Percentiles rank a stretch among this genome's conserved stretches.
Evolutionary conservation across 768 basidiomycete genomes (phyloP).

Genomic region (Xerocomus potaroensis): DNA sequence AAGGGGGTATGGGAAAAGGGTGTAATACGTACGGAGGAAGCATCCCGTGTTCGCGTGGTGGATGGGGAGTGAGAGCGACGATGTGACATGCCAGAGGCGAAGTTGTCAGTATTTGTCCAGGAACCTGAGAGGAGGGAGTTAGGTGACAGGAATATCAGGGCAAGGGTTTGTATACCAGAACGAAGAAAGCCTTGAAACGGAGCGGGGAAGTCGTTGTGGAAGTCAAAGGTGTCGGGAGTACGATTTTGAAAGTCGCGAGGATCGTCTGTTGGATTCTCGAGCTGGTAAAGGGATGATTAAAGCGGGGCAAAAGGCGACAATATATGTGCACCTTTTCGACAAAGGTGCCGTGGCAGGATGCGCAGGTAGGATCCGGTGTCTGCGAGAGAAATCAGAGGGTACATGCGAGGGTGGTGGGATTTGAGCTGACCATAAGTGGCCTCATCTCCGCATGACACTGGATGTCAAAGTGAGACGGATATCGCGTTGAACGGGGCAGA

Average conservation of each 20-base stretch:
- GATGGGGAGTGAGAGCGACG: conserved; percentile 16
- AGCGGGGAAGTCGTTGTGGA: conserved; percentile 32
- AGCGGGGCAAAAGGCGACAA: not conserved
- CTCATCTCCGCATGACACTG: conserved; percentile 89
- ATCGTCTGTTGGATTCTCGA: conserved; percentile 72
- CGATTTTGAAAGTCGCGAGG: conserved; percentile 60
- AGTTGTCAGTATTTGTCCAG: not conserved
- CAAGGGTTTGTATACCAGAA: conserved; percentile 24
- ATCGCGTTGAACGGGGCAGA: not conserved
- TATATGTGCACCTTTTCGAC: conserved; percentile 64
- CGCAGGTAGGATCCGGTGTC: conserved; percentile 80
- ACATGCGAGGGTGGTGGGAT: not conserved
- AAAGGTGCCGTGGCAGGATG: conserved; percentile 77
- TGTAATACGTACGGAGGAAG: conserved; percentile 9
- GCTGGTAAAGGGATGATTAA: conserved; percentile 37
- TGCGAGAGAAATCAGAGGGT: conserved; percentile 30
- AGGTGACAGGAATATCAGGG: not conserved
- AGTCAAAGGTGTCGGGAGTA: conserved; percentile 24
- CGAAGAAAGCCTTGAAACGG: conserved; percentile 48
- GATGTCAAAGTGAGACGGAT: conserved; percentile 9
- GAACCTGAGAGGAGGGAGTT: conserved; percentile 5
- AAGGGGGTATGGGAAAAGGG: not conserved
- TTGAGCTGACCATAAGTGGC: conserved; percentile 66
- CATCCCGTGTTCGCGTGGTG: conserved; percentile 13
- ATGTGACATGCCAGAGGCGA: not conserved